Percentiles rank a stretch among this genome's conserved stretches.
These are phyloP conservation scores for Mallotus japonicus DNA, from an alignment of 441 rosid genomes.

Conservation along the genomic window DNA sequence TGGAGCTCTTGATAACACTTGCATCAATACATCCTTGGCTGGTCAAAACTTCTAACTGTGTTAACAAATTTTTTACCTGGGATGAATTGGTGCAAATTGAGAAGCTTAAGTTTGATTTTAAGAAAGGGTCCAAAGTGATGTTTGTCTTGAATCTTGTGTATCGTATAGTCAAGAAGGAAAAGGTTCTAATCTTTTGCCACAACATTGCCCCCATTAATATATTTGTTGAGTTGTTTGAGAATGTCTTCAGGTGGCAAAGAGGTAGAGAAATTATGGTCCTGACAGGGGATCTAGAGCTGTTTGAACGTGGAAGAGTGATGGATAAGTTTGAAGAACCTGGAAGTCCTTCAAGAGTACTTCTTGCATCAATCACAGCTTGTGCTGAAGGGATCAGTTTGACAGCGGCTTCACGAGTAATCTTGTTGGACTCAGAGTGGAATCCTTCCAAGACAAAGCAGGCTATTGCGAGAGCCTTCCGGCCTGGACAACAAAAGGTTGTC, in stretches of 20 bases:
- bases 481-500: slow-evolving; percentile 88
- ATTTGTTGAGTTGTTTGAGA: slow-evolving; percentile 64
- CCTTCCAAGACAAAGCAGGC: slow-evolving; percentile 99
- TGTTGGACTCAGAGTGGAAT: slow-evolving; percentile 92
- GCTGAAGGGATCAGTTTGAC: slow-evolving; percentile 97
- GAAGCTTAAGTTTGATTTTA: slow-evolving; percentile 48
- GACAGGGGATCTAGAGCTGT: slow-evolving; percentile 85
- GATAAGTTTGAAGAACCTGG: slow-evolving; percentile 80
- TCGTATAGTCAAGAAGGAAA: slow-evolving; percentile 73
- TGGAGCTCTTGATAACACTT: slow-evolving; percentile 84
- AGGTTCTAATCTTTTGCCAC: slow-evolving; percentile 87
- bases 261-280: slow-evolving; percentile 75
- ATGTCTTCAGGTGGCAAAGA: slow-evolving; percentile 65
- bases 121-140: slow-evolving; percentile 89
- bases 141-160: slow-evolving; percentile 79
- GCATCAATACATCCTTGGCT: slow-evolving; percentile 91
- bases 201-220: slow-evolving; percentile 86
- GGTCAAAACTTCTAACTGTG: slow-evolving; percentile 66
- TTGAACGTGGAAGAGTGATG: slow-evolving; percentile 81
- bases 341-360: slow-evolving; percentile 57
- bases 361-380: slow-evolving; percentile 90
- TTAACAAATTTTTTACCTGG: slow-evolving; percentile 49
- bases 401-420: slow-evolving; percentile 85
- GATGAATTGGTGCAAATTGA: slow-evolving; percentile 52
- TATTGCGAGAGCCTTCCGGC: slow-evolving; percentile 88